Conservation (phyloP, 1,284 basidiomycete species). For the Pulveroboletus sp. region DNA sequence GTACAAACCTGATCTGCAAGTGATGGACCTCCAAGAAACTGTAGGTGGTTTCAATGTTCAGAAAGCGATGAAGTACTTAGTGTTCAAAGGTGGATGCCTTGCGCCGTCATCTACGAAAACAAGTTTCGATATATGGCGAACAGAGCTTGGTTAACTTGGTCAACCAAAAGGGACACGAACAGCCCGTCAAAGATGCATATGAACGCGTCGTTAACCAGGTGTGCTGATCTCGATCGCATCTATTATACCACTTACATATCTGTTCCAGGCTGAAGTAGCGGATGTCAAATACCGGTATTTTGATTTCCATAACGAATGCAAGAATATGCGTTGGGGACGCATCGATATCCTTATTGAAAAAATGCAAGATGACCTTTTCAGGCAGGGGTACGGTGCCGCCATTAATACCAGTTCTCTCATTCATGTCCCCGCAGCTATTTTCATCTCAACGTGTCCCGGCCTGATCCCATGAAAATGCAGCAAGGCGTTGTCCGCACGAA, state of each 20-base stretch:
- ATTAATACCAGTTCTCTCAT: background rate
- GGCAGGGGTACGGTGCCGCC: conserved; percentile 60
- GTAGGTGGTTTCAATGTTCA: conserved; percentile 45
- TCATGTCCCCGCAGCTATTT: conserved; percentile 61
- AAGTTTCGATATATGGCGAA: conserved; percentile 78
- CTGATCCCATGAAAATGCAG: conserved; percentile 57
- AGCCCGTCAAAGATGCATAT: conserved; percentile 95
- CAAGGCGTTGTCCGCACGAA: conserved; percentile 78
- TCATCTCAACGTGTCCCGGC: conserved; percentile 53
- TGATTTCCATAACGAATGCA: conserved; percentile 98
- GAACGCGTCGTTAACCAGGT: conserved; percentile 78
- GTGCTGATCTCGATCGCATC: conserved; percentile 1
- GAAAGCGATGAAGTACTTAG: conserved; percentile 8
- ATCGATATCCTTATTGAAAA: conserved; percentile 83
- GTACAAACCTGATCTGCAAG: conserved; percentile 95
- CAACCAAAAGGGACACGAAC: conserved; percentile 94
- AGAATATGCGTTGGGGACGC: conserved; percentile 93
- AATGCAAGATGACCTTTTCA: conserved; percentile 71
- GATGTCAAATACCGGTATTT: conserved; percentile 92
- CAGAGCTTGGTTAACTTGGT: conserved; percentile 90
- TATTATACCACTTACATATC: conserved; percentile 4
- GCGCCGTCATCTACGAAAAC: conserved; percentile 74
- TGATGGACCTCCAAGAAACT: conserved; percentile 91
- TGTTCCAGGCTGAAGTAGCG: conserved; percentile 55
- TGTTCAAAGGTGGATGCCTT: conserved; percentile 66